These are phyloP conservation scores for Carnegiea gigantea DNA, from an alignment of 179 eudicot genomes.

Conservation along the genomic window DNA sequence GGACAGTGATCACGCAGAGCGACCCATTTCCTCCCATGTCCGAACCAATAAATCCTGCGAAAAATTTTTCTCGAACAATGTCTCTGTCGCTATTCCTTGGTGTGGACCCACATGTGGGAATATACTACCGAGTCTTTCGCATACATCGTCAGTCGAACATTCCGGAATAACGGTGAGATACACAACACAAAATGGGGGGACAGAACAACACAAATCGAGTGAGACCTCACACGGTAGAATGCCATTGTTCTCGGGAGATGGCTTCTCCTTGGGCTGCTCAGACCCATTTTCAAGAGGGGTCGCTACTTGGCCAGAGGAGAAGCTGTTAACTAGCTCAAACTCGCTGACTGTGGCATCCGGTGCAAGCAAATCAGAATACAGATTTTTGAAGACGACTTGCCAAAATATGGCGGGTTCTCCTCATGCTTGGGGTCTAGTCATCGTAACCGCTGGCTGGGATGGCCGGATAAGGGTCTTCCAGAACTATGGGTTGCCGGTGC, in stretches of 20 bases:
- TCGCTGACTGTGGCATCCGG: constrained; percentile 42
- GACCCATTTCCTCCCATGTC: constrained; percentile 30
- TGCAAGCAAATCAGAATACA: constrained; percentile 52
- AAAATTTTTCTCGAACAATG: constrained; percentile 57
- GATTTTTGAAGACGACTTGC: constrained; percentile 59
- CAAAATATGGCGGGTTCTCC: constrained; percentile 47
- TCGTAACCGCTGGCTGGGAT: constrained; percentile 86
- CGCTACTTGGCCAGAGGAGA: constrained; percentile 94
- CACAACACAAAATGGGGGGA: constrained; percentile 16
- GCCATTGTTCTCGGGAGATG: constrained; percentile 40
- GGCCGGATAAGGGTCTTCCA: constrained; percentile 77
- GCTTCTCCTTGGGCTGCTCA: neutral
- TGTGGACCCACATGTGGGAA: constrained; percentile 41
- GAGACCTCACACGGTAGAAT: constrained; percentile 30
- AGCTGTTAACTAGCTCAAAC: constrained; percentile 39
- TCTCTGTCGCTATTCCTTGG: constrained; percentile 83
- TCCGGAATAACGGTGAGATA: constrained; percentile 36
- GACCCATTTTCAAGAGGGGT: constrained; percentile 48
- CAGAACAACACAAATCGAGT: constrained; percentile 17
- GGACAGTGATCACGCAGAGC: constrained; percentile 42
- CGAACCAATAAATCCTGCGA: constrained; percentile 52
- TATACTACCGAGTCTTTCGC: constrained; percentile 26
- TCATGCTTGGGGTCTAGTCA: constrained; percentile 76
- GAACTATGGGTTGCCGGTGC: constrained; percentile 81
- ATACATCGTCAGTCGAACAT: constrained; percentile 15